Percentiles rank a stretch among this genome's conserved stretches.
phyloP scores from a whole-genome alignment of 495 filamentous ascomycete species.

The Neohortaea acidophila region DNA sequence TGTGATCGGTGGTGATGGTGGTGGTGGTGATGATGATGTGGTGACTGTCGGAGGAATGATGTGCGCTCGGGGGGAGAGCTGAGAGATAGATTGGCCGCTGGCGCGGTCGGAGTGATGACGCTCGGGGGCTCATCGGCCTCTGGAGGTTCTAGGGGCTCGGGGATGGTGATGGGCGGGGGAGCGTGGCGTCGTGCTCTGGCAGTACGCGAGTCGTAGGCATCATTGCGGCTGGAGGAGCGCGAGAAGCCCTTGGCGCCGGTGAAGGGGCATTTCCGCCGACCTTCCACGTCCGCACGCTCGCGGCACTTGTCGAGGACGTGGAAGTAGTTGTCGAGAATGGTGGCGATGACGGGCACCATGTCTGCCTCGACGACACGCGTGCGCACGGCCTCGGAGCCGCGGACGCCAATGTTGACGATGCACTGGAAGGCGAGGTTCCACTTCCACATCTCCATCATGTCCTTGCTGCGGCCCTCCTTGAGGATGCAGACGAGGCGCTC shows the following conservation, averaged over 20 bases:
- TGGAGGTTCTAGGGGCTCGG: slow-evolving; percentile 36
- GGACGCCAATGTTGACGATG: slow-evolving; percentile 94
- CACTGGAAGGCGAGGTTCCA: slow-evolving; percentile 99
- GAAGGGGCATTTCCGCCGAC: slow-evolving; percentile 29
- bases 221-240: slow-evolving; percentile 20
- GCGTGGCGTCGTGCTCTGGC: slow-evolving; percentile 41
- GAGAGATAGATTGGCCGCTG: slow-evolving; percentile 34
- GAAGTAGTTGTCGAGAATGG: slow-evolving; percentile 97
- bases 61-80: slow-evolving; percentile 63
- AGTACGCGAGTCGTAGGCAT: slow-evolving; percentile 19
- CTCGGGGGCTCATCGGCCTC: slow-evolving; percentile 36
- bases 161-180: slow-evolving; percentile 65
- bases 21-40: too few species aligned
- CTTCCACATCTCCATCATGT: slow-evolving; percentile 99
- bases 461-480: slow-evolving; percentile 87
- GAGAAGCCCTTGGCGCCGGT: slow-evolving; percentile 17
- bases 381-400: slow-evolving; percentile 81
- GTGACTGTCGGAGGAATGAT: slow-evolving; percentile 48
- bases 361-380: slow-evolving; percentile 95
- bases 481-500: slow-evolving; percentile 93
- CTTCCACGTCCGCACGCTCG: slow-evolving; percentile 60
- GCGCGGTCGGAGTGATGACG: slow-evolving; percentile 50
- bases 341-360: slow-evolving; percentile 97
- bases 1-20: slow-evolving; percentile 47
- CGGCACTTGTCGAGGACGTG: slow-evolving; percentile 83